A percentile compares a stretch with the other conserved stretches of the same genome.
Conservation (phyloP, 805 yeast species). For the Debaryomyces maramus region DNA sequence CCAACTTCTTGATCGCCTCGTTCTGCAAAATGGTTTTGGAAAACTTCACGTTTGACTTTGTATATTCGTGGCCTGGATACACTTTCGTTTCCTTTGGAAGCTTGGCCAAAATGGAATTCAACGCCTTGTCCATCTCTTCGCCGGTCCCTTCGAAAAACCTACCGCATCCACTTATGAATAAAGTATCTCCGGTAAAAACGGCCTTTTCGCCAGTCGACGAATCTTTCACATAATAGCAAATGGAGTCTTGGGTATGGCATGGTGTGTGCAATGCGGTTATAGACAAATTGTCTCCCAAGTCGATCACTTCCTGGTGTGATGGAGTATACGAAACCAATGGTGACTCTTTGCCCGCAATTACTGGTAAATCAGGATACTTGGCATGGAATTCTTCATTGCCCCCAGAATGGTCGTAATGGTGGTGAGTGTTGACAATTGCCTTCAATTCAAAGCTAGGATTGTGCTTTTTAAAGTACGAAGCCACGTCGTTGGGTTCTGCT, state of each 20-base stretch:
- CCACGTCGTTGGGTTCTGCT: conserved; percentile 73
- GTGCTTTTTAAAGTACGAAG: conserved; percentile 46
- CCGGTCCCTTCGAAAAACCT: conserved; percentile 93
- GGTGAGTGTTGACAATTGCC: conserved; percentile 93
- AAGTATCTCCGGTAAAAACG: conserved; percentile 94
- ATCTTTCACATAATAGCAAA: conserved; percentile 80
- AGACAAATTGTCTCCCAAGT: conserved; percentile 62
- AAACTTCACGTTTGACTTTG: conserved; percentile 76
- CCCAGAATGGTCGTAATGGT: conserved; percentile 92
- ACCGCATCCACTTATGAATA: conserved; percentile 94
- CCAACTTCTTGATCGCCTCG: conserved; percentile 56
- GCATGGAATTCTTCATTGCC: conserved; percentile 61
- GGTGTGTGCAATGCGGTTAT: conserved; percentile 91
- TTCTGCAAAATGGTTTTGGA: conserved; percentile 61
- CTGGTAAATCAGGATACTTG: conserved; percentile 49
- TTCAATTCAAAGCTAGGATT: conserved; percentile 50
- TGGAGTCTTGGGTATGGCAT: conserved; percentile 96
- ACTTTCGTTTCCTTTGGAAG: conserved; percentile 73
- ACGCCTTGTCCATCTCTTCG: conserved; percentile 70
- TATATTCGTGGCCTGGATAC: conserved; percentile 96
- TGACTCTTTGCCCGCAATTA: conserved; percentile 83
- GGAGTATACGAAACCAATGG: conserved; percentile 75
- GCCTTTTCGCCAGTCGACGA: conserved; percentile 60
- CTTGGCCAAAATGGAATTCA: conserved; percentile 56
- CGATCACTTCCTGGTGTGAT: conserved; percentile 56